Percentiles rank a stretch among this genome's conserved stretches.
phyloP scores from a whole-genome alignment of 306 rosid genomes.

The Hippophae rhamnoides region DNA sequence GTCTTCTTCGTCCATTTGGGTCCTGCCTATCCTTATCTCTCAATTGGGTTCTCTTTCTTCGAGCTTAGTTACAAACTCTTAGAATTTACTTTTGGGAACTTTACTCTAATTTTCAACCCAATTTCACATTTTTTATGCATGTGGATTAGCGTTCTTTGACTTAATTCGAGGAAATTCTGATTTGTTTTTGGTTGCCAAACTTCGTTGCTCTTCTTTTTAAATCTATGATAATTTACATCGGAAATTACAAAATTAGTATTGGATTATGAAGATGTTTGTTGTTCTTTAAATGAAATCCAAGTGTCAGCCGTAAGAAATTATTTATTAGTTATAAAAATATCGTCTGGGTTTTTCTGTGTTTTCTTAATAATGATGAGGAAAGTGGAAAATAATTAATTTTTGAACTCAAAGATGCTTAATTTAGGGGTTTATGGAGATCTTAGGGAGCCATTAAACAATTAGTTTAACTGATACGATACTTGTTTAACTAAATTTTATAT shows the following conservation, averaged over 20 bases:
- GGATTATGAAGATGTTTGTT: conserved; percentile 15
- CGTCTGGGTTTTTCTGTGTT: conserved; percentile 19
- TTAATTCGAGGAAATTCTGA: conserved; percentile 26
- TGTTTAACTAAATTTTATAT: conserved; percentile 27
- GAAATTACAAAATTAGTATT: conserved; percentile 11
- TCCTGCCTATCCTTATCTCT: conserved; percentile 12
- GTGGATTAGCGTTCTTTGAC: conserved; percentile 36
- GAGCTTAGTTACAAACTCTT: conserved; percentile 20
- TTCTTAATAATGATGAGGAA: conserved; percentile 18
- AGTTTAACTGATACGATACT: conserved; percentile 47
- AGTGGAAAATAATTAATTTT: conserved; percentile 28
- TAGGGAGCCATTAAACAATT: conserved; percentile 36
- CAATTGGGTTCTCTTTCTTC: conserved; percentile 30
- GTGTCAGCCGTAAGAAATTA: conserved; percentile 14
- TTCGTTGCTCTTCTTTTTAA: conserved; percentile 19
- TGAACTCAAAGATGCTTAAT: conserved; percentile 18
- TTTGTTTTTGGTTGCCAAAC: conserved; percentile 20
- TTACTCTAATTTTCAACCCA: conserved; percentile 16
- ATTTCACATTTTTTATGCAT: conserved; percentile 32
- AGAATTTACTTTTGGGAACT: conserved; percentile 27
- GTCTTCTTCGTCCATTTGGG: conserved; percentile 42
- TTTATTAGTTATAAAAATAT: conserved; percentile 13
- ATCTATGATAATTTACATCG: conserved; percentile 5
- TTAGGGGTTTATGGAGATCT: conserved; percentile 35
- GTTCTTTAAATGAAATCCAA: conserved; percentile 17